Percentiles rank a stretch among this genome's conserved stretches.
phyloP scores from a whole-genome alignment of 1,284 basidiomycete species.

The Rhodotorula glutinis region DNA sequence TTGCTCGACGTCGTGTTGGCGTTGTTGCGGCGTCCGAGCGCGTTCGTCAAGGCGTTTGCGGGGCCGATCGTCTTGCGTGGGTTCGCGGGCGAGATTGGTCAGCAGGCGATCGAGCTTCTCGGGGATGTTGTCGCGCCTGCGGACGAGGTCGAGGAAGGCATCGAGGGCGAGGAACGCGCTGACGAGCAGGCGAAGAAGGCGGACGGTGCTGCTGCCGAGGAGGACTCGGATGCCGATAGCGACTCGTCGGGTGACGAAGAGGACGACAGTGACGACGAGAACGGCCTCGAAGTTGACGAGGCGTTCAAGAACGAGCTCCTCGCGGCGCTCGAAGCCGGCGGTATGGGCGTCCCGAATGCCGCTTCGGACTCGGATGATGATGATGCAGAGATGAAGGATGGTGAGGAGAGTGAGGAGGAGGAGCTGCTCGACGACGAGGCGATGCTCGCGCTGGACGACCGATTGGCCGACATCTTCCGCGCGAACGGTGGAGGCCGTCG shows the following conservation, averaged over 20 bases:
- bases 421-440: constrained; percentile 91
- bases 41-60: constrained; percentile 74
- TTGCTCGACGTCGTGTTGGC: constrained; percentile 85
- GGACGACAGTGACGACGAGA: constrained; percentile 48
- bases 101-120: constrained; percentile 76
- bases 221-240: constrained; percentile 48
- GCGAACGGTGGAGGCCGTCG: constrained; percentile 49
- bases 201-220: constrained; percentile 51
- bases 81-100: constrained; percentile 66
- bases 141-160: constrained; percentile 49
- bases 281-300: constrained; percentile 51
- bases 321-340: constrained; percentile 71
- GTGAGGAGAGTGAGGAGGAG: constrained; percentile 56
- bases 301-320: constrained; percentile 59
- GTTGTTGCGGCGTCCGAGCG: constrained; percentile 77
- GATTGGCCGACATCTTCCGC: constrained; percentile 84
- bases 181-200: constrained; percentile 42
- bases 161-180: constrained; percentile 41
- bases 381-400: constrained; percentile 47
- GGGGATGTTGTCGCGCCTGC: constrained; percentile 41
- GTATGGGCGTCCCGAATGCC: constrained; percentile 58
- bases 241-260: constrained; percentile 29
- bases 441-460: constrained; percentile 94
- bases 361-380: constrained; percentile 52
- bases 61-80: constrained; percentile 72